Base-by-base conservation (phyloP, 225 moss, liverwort and hornwort genomes). In the Physcomitrellopsis africana region DNA sequence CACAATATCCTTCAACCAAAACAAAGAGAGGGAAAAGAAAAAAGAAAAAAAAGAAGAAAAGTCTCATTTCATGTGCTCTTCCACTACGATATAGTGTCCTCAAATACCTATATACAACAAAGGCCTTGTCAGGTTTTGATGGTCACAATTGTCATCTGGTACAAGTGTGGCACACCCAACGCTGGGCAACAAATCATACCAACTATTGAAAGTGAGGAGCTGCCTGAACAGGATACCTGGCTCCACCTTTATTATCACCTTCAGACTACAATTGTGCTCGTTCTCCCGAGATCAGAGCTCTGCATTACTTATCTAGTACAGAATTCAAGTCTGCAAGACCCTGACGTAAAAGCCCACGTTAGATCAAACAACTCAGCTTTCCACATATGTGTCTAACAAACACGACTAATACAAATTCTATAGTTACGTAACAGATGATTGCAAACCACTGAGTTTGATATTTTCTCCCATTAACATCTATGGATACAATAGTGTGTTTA, bases 81-180 rank as follows among this genome's bases (percentile, higher is more conserved):
- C 48, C 80, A 55, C 51, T 73, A 1, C 66, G 42, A 71, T 53
- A 23, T 47, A 70, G 17, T 70, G 58, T 63, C 61, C 67, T 67
- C 75, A 61, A 62, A 57, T 57, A 67, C 71, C 75, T 37, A 37
- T 68, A 26, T 69, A 83, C 80, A 83, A 63, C 79, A 76, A 76
- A 80, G 76, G 80, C 51, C 76, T 72, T 72, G 67, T 80, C 56
- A 64, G 68, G 8, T 73, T 73, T 19, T 52, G 63, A 68, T 64
- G 68, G 62, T 76, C 51, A 63, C 47, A 27, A 47, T 77, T 13
- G 71, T 63, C 82, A 73, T 75, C 12, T 54, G 32, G 71, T 80
- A 71, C 48, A 72, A 52, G 58, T 37, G 74, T 68, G 62, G 59
- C 45, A 70, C 48, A 66, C 76, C 77, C 86, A 77, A 66, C 66